Base-by-base conservation (phyloP, 257 asterid genomes). In the Ilex asprella region DNA sequence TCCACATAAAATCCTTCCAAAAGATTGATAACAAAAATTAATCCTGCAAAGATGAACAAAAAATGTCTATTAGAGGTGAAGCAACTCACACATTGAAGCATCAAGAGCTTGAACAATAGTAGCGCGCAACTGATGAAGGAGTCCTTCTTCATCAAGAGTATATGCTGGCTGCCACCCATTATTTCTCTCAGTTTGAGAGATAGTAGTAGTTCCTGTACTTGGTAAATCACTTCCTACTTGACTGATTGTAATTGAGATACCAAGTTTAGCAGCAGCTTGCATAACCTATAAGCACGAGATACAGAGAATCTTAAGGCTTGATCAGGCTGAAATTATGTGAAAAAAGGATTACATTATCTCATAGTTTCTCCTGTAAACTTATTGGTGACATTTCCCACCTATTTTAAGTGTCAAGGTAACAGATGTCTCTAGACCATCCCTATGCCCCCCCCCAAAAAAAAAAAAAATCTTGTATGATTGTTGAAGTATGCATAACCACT, bases 161-260 rank as follows among this genome's bases (percentile, higher is more conserved):
- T 79, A 82, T 74, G 97, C 76, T 30, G 95, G 95, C 73, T 85
- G 84, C 97, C 99, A 92, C 52, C 85, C 95, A 63, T 66, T 75
- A 62, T 75, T 75, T 65, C 79, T 73, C 78, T 78, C 94, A 46
- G 76, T 74, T 12, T 94, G 79, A 73, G 95, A 85, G 39, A 65
- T 74, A 64, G 71, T 62, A 60, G 88, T 69, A 66, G 78, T 53
- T 62, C 82, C 83, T 12, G 73, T 62, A 70, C 71, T 78, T 63
- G 85, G 79, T 15, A 78, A 60, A 67, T 82, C 93, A 78, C 83
- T 83, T 77, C 99, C 99, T 58, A 92, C 81, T 79, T 83, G 89
- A 75, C 82, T 86, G 67, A 92, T 72, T 41, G 83, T 73, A 56
- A 92, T 73, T 30, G 89, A 64, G 69, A 84, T 61, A 68, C 91